Evolutionary conservation across 352 stramenopile genomes (phyloP).

Genomic region (Saprolegnia diclina): DNA sequence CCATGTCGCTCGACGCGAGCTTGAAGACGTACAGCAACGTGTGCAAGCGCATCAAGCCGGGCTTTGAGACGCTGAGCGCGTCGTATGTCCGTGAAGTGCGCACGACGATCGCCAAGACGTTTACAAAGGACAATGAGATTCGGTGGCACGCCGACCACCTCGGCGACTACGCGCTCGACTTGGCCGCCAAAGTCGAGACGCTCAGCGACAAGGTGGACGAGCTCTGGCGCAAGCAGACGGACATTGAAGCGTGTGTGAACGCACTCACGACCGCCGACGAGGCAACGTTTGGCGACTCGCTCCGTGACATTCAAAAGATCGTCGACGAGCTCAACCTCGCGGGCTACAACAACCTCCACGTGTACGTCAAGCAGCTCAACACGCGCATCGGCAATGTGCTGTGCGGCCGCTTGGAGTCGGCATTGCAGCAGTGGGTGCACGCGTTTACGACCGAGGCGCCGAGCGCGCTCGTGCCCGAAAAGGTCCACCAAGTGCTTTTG

Average conservation of each 20-base stretch:
- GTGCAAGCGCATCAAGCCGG: slow-evolving; percentile 70
- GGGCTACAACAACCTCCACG: slow-evolving; percentile 89
- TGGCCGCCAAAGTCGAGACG: slow-evolving; percentile 90
- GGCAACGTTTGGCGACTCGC: slow-evolving; percentile 36
- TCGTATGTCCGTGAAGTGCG: slow-evolving; percentile 78
- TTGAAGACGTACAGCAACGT: slow-evolving; percentile 90
- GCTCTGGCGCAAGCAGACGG: slow-evolving; percentile 87
- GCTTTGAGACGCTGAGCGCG: slow-evolving; percentile 72
- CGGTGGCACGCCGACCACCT: slow-evolving; percentile 83
- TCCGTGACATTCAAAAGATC: slow-evolving; percentile 86
- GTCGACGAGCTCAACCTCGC: slow-evolving; percentile 94
- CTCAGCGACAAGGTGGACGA: slow-evolving; percentile 99
- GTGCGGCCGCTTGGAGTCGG: slow-evolving; percentile 57
- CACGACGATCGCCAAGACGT: slow-evolving; percentile 83
- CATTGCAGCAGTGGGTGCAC: slow-evolving; percentile 62
- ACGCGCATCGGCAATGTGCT: slow-evolving; percentile 80
- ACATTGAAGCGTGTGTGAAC: slow-evolving; percentile 88
- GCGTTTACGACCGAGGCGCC: slow-evolving; percentile 50
- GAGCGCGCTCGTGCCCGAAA: slow-evolving; percentile 37
- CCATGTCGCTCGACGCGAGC: slow-evolving; percentile 95
- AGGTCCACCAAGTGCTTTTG: slow-evolving; percentile 91
- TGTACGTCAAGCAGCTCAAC: slow-evolving; percentile 91
- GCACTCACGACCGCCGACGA: slow-evolving; percentile 60
- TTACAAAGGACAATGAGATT: slow-evolving; percentile 85
- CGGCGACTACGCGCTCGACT: slow-evolving; percentile 79